These are phyloP conservation scores for Hirschioporus abietinus DNA, from an alignment of 768 basidiomycete species.

Conservation along the genomic window DNA sequence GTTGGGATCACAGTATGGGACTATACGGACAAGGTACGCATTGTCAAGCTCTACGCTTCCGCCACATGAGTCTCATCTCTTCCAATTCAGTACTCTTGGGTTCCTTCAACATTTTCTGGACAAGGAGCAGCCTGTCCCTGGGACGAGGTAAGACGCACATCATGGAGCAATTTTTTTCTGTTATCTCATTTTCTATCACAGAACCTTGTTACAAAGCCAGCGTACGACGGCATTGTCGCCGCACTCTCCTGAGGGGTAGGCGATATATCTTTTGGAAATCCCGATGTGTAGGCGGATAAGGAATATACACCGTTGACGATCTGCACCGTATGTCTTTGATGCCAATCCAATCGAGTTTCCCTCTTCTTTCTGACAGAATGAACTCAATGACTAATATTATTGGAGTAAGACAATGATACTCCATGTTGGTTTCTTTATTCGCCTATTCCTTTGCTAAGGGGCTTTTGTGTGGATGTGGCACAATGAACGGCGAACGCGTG, in stretches of 20 bases:
- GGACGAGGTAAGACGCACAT: slow-evolving; percentile 14
- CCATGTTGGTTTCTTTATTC: too few relatives aligned
- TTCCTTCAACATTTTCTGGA: slow-evolving; percentile 27
- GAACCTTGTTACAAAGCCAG: slow-evolving; percentile 38
- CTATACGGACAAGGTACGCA: slow-evolving; percentile 30
- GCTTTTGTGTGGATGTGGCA: too few relatives aligned
- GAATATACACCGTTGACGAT: background rate
- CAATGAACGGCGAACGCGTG: too few relatives aligned
- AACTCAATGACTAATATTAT: background rate
- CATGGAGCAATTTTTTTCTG: background rate
- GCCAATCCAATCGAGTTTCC: background rate
- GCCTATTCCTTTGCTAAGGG: too few relatives aligned
- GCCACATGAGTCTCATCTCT: background rate
- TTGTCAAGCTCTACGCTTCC: background rate
- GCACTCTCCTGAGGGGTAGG: slow-evolving; percentile 9
- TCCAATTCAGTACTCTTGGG: slow-evolving; percentile 28
- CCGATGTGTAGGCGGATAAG: background rate
- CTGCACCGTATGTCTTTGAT: background rate
- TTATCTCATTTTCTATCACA: background rate
- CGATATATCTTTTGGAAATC: background rate
- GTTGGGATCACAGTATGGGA: slow-evolving; percentile 38
- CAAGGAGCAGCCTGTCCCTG: slow-evolving; percentile 28
- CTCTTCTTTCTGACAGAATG: background rate
- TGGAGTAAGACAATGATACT: too few relatives aligned
- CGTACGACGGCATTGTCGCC: slow-evolving; percentile 41